Evolutionary conservation across 1,139 yeast species (phyloP).

Genomic region (Kodamaea suecica): DNA sequence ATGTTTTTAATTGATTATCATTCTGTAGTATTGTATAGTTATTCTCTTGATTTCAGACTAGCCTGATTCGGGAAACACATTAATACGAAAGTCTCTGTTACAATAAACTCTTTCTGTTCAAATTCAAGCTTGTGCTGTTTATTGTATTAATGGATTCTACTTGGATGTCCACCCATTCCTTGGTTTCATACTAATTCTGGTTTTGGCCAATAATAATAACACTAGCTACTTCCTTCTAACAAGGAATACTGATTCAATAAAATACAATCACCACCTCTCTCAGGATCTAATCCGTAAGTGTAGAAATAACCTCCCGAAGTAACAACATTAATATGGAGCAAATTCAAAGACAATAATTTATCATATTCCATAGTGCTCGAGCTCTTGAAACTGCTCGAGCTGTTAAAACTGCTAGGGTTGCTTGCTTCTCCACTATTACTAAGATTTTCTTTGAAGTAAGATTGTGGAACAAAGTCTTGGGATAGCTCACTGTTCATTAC

Average conservation of each 20-base stretch:
- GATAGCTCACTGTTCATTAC: conserved; percentile 48
- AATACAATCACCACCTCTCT: conserved; percentile 91
- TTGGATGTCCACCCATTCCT: no score
- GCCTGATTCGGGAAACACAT: no score
- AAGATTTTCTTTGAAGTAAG: conserved; percentile 27
- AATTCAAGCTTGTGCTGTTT: no score
- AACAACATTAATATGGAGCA: conserved; percentile 71
- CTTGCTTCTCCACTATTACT: conserved; percentile 12
- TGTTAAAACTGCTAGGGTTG: conserved; percentile 3
- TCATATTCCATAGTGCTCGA: conserved; percentile 12
- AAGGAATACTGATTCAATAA: conserved; percentile 66
- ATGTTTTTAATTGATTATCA: no score
- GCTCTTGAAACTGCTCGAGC: background rate
- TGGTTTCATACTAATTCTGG: no score
- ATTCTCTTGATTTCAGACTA: no score
- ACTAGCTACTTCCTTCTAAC: conserved; percentile 20
- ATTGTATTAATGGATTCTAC: no score
- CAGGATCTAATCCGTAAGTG: conserved; percentile 83
- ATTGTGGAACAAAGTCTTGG: conserved; percentile 37
- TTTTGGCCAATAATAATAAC: no score
- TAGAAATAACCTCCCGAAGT: conserved; percentile 86
- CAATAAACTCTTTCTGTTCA: no score
- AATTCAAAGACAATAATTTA: conserved; percentile 43
- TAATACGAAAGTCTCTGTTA: no score
- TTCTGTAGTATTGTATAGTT: no score